Base-by-base conservation (phyloP, 495 filamentous ascomycete species). In the Xylaria nigripes region DNA sequence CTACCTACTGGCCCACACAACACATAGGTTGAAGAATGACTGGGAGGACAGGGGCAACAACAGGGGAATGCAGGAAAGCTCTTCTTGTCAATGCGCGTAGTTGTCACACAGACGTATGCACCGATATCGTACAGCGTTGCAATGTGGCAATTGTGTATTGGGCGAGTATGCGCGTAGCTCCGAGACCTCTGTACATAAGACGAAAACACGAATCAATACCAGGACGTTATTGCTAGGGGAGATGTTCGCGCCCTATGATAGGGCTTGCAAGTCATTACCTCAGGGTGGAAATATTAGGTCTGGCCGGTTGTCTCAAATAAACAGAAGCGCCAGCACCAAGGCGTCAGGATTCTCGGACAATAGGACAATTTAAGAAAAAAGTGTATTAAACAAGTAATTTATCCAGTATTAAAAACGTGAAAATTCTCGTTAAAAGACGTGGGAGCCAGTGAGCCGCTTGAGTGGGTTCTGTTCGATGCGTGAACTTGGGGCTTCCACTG, bases 301-400 rank as follows among this genome's bases (percentile, higher is more conserved):
- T 16, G 36, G 32, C 32, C 32, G 18, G 12, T 13, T 13, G 36
- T 54, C 51, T 54, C 51, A 23, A 44, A 42, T 48, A 54, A 12
- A 18, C 51, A 23, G 6, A 24, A 23, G 27, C 34, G n/a, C 32
- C 24, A 34, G 22, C 24, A 48, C 44, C n/a, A n/a, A 23, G 34
- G 43, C 16, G 36, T 32, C n/a, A 27, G 25, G 25, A 24, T 16
- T 24, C 32, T 4, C 10, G 46, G 15, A 40, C 51, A 54, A 48
- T 16, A 15, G 30, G 25, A 34, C 41, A 18, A 42, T 8, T 6
- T 15, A 22, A 36, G 40, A 41, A 53, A 15, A 45, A 56, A 63
- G n/a, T 29, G 36, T 58, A 58, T 60, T 41, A 53, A 56, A 58
- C 56, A 51, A 49, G 34, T 45, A 47, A 49, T 21, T 45, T 55